Evolutionary conservation across 2,329 filamentous ascomycete genomes (phyloP).

Genomic region (Penicillium sp.): DNA sequence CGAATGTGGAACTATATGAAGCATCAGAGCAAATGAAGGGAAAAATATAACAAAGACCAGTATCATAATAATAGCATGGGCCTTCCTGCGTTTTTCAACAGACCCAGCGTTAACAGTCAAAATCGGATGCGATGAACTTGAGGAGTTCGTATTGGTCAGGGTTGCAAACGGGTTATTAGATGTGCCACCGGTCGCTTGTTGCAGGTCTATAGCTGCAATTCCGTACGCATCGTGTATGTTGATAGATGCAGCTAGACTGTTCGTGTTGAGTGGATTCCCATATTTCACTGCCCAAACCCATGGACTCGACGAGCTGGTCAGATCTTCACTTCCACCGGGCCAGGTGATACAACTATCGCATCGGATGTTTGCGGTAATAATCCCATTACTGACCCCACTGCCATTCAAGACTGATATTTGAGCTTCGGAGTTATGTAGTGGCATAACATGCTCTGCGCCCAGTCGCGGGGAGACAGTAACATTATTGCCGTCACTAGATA

Average conservation of each 20-base stretch:
- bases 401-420: constrained; percentile 61
- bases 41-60: constrained; percentile 48
- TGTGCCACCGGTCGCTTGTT: constrained; percentile 24
- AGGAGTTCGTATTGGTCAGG: not conserved
- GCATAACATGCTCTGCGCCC: constrained; percentile 54
- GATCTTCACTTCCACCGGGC: constrained; percentile 21
- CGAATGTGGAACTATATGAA: constrained; percentile 43
- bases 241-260: constrained; percentile 22
- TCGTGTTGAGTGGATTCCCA: constrained; percentile 27
- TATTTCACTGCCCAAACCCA: constrained; percentile 37
- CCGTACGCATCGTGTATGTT: constrained; percentile 31
- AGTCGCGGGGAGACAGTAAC: constrained; percentile 64
- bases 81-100: constrained; percentile 15
- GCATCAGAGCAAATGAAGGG: constrained; percentile 34
- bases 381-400: constrained; percentile 58
- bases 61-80: constrained; percentile 43
- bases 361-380: constrained; percentile 64
- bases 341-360: constrained; percentile 37
- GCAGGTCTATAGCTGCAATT: constrained; percentile 23
- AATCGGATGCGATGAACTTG: not conserved
- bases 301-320: constrained; percentile 23
- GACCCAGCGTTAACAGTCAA: not conserved
- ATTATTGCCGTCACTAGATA: constrained; percentile 54
- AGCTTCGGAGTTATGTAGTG: constrained; percentile 50
- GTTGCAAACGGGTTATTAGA: constrained; percentile 19